Base-by-base conservation (phyloP, 441 rosid species). In the Capsella rubella region DNA sequence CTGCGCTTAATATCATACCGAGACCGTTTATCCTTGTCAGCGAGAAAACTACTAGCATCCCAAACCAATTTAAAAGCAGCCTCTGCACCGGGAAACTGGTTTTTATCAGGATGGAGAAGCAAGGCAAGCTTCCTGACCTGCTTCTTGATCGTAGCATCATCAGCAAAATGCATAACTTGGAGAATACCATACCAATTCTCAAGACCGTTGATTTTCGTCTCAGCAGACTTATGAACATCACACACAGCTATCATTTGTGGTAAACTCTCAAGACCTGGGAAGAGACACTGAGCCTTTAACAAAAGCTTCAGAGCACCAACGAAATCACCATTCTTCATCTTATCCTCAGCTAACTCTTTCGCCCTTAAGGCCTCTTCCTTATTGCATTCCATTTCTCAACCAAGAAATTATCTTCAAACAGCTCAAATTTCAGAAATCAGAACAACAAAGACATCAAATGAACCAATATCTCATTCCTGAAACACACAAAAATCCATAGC, bases 141-240 rank as follows among this genome's bases (percentile, higher is more conserved):
- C 80, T 84, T 85, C 86, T 75, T 89, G 86, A 89, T 84, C 13
- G 84, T 79, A 49, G 57, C 75, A 43, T 82, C 87, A 56, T 84
- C 89, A 31, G 80, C 79, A 3, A 78, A 73, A 51, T 55, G 81
- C 79, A 78, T 84, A 54, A 80, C 71, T 76, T 85, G 87, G 69
- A 89, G 94, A 80, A 89, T 66, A 37, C 81, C 82, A 37, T 87
- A 89, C 94, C 94, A 89, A 75, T 89, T 77, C 54, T 82, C 87
- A 13, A 85, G 80, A 32, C 82, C 86, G 14, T 60, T 52, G 21
- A 81, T 63, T 71, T 73, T 85, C 16, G 69, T 69, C 59, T 76
- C 78, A 1, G 88, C 85, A 67, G 90, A 79, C 37, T 68, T 69
- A 64, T 85, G 94, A 46, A 87, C 89, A 67, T 87, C 82, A 52